Evolutionary conservation across 345 rosid species (phyloP).

Genomic region (Pseudoturritis turrita): DNA sequence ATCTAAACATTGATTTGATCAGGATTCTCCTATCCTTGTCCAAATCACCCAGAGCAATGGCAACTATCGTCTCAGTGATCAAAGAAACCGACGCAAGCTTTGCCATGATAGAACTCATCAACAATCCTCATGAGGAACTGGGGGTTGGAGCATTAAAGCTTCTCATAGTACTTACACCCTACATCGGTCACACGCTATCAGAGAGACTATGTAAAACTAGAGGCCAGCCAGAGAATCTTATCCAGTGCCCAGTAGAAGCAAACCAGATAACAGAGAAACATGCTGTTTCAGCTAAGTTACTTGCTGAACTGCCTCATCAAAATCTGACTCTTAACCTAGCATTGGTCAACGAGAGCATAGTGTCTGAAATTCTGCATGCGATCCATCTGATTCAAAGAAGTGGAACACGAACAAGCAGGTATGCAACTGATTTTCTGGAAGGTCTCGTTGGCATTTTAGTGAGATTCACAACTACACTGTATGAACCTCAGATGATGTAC

Average conservation of each 20-base stretch:
- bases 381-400: conserved; percentile 50
- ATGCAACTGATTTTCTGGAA: conserved; percentile 63
- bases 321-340: conserved; percentile 74
- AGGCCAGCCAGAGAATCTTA: conserved; percentile 72
- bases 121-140: conserved; percentile 65
- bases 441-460: conserved; percentile 79
- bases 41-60: conserved; percentile 52
- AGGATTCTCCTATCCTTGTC: conserved; percentile 64
- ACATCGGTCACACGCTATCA: conserved; percentile 59
- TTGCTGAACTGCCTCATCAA: conserved; percentile 79
- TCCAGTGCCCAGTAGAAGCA: conserved; percentile 36
- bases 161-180: conserved; percentile 56
- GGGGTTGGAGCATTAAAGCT: conserved; percentile 62
- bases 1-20: conserved; percentile 59
- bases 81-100: conserved; percentile 72
- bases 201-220: conserved; percentile 73
- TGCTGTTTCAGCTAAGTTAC: conserved; percentile 66
- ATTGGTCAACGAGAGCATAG: conserved; percentile 43
- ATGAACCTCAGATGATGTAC: conserved; percentile 59
- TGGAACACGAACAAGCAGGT: conserved; percentile 62
- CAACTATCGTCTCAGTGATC: conserved; percentile 48
- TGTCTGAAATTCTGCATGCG: conserved; percentile 51
- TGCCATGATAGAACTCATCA: conserved; percentile 64
- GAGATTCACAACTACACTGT: conserved; percentile 79
- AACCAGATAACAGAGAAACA: conserved; percentile 62